Base-by-base conservation (phyloP, 75 land plant genomes). In the Picea sitchensis region DNA sequence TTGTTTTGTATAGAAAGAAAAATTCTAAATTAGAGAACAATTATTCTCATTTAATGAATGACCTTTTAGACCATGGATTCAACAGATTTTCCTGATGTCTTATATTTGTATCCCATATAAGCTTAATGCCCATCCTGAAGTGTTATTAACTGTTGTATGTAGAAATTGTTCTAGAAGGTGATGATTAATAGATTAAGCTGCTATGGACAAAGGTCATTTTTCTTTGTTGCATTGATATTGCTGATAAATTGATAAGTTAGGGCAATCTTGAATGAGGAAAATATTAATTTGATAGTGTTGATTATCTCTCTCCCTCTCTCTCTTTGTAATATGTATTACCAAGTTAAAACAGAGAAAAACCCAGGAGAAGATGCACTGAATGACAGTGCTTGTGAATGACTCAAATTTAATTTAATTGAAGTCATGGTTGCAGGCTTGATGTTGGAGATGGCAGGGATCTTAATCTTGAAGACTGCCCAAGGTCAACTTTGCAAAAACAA, bases 381-480 rank as follows among this genome's bases (percentile, higher is more conserved):
- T 51, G 11, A 51, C 0, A 61, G 26, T 21, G 63, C 23, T 61
- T 61, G 21, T 61, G n/a, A 21, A 18, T 21, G 9, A 21, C 18
- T 61, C 23, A 5, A 21, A n/a, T 61, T 61, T 61, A 21, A 61
- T 0, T 61, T 17, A 36, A 36, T 67, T 67, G 0, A 34, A 5
- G 36, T 32, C 71, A 8, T 73, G 23, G 71, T 14, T 83, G 21
- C 81, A 96, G 99, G 99, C 83, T 97, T 85, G 98, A 97, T 90
- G 87, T 95, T 38, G 99, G 99, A 69, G 91, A 89, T 56, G 99
- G 99, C 23, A 91, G 83, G 75, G 90, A 93, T 41, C 80, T 93
- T 1, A 89, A 80, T 80, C 83, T 93, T 2, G 84, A 84, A 20
- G 83, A 77, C 1, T 97, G 99, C 76, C 85, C 90, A 34, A 86